Evolutionary conservation across 2,329 filamentous ascomycete species (phyloP).

Genomic region (Thermochaetoides dissita): DNA sequence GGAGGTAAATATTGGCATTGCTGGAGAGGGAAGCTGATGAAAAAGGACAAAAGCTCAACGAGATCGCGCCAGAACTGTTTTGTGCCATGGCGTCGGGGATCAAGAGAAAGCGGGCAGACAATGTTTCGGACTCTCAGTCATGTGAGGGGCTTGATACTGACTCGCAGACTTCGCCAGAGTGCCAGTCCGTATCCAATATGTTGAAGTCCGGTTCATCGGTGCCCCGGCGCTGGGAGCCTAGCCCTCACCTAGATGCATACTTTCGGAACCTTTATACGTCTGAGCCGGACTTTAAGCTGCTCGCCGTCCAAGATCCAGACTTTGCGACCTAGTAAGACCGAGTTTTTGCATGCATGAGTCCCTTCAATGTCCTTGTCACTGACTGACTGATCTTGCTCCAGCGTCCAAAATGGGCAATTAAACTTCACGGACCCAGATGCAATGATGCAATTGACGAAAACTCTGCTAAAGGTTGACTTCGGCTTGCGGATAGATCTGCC

Average conservation of each 20-base stretch:
- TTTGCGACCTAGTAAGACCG: constrained; percentile 28
- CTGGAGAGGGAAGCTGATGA: too few species aligned
- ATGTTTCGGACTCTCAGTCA: too few species aligned
- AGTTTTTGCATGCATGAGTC: neutral
- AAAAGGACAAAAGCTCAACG: too few species aligned
- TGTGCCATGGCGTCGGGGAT: too few species aligned
- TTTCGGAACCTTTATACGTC: constrained; percentile 28
- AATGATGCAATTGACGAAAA: constrained; percentile 69
- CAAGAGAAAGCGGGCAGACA: too few species aligned
- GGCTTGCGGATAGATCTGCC: constrained; percentile 57
- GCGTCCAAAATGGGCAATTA: constrained; percentile 37
- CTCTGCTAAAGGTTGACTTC: constrained; percentile 65
- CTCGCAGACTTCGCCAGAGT: neutral
- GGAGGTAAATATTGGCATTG: too few species aligned
- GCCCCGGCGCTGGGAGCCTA: constrained; percentile 23
- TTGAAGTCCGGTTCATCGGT: constrained; percentile 1
- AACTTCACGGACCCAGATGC: constrained; percentile 70
- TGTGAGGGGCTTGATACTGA: too few species aligned
- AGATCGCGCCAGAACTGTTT: too few species aligned
- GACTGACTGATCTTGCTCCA: constrained; percentile 8
- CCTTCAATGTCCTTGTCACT: neutral
- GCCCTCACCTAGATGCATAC: constrained; percentile 12
- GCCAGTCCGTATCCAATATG: neutral
- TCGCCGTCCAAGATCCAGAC: constrained; percentile 26
- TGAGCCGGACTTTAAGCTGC: constrained; percentile 29